These are phyloP conservation scores for Talaromyces pinophilus DNA, from an alignment of 2,329 filamentous ascomycete genomes.

Conservation along the genomic window DNA sequence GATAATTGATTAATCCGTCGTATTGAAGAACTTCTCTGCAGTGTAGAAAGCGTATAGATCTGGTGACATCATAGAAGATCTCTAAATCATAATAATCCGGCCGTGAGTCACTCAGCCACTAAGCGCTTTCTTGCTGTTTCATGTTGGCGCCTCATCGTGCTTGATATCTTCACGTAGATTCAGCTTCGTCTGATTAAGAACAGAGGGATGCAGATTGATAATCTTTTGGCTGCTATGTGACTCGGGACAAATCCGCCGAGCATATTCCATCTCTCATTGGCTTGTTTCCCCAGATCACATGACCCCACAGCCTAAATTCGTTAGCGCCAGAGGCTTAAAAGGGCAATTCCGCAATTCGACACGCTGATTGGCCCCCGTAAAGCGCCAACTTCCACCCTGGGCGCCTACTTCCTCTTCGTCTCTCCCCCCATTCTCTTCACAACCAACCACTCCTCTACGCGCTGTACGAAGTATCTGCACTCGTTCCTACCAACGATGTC, in stretches of 20 bases:
- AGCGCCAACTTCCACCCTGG: constrained; percentile 12
- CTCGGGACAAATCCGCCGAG: neutral
- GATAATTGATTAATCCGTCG: constrained; percentile 15
- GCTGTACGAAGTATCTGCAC: neutral
- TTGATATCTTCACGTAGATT: neutral
- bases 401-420: constrained; percentile 14
- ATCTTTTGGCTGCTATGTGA: neutral
- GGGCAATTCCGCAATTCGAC: neutral
- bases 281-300: neutral
- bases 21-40: neutral
- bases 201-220: neutral
- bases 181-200: neutral
- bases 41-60: neutral
- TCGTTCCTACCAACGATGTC: constrained; percentile 12
- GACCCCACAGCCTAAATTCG: neutral
- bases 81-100: neutral
- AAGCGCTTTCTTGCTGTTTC: constrained; percentile 10
- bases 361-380: constrained; percentile 6
- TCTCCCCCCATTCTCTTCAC: constrained; percentile 4
- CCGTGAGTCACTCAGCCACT: neutral
- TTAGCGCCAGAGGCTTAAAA: neutral
- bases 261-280: neutral
- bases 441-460: constrained; percentile 20
- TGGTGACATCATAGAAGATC: constrained; percentile 1
- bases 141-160: neutral